Percentiles rank a stretch among this genome's conserved stretches.
Evolutionary conservation across 1,139 yeast genomes (phyloP).

Genomic region (Pichia sp.): DNA sequence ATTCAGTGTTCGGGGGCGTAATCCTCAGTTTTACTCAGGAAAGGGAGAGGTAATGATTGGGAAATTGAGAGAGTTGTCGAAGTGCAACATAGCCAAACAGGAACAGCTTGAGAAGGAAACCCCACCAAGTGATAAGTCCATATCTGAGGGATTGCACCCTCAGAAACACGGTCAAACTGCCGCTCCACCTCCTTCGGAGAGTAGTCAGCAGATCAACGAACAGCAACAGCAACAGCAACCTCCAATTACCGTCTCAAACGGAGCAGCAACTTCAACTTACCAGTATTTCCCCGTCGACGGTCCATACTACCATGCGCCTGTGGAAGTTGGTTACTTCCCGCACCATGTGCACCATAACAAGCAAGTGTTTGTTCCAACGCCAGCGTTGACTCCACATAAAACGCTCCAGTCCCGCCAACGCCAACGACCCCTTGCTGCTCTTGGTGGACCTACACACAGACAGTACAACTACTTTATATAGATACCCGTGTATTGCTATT

Average conservation of each 20-base stretch:
- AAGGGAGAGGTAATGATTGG: slow-evolving; percentile 36
- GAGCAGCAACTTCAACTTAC: slow-evolving; percentile 24
- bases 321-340: slow-evolving; percentile 44
- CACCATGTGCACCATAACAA: slow-evolving; percentile 40
- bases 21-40: slow-evolving; percentile 41
- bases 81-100: slow-evolving; percentile 17
- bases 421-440: too few relatives aligned
- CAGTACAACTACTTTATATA: too few relatives aligned
- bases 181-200: too few relatives aligned
- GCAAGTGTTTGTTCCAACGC: slow-evolving; percentile 4
- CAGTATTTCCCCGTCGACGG: slow-evolving; percentile 43
- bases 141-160: too few relatives aligned
- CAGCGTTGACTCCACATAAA: not conserved
- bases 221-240: not conserved
- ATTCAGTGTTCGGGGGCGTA: slow-evolving; percentile 42
- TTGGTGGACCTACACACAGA: too few relatives aligned
- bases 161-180: too few relatives aligned
- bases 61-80: slow-evolving; percentile 5
- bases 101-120: too few relatives aligned
- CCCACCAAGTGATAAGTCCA: too few relatives aligned
- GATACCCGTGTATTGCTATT: too few relatives aligned
- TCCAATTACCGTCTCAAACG: slow-evolving; percentile 7
- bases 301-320: slow-evolving; percentile 44
- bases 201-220: slow-evolving; percentile 10
- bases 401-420: too few relatives aligned